Evolutionary conservation across 2,329 filamentous ascomycete genomes (phyloP).

Genomic region (Trichoderma asperellum): DNA sequence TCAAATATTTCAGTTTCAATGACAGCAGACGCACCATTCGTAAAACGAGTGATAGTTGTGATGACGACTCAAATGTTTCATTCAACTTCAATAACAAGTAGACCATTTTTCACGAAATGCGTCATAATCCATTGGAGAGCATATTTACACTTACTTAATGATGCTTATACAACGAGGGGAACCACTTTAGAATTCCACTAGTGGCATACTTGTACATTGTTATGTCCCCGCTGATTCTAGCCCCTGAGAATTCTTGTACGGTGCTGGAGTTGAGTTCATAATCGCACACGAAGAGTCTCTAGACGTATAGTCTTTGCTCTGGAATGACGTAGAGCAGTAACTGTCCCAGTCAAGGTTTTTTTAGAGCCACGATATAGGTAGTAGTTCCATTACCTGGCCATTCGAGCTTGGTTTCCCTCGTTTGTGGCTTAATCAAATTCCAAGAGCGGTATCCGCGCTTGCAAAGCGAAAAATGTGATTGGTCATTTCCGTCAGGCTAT

Average conservation of each 20-base stretch:
- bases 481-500: background rate
- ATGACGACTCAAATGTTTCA: background rate
- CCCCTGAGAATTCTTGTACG: background rate
- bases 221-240: background rate
- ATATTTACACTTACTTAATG: background rate
- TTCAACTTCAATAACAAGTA: too few species aligned
- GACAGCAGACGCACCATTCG: too few species aligned
- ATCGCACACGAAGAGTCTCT: background rate
- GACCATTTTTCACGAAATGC: background rate
- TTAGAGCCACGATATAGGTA: background rate
- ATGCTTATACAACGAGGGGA: background rate
- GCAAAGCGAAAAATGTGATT: background rate
- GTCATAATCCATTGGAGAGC: background rate
- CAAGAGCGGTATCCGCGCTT: background rate
- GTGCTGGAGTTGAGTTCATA: background rate
- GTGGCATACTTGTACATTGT: background rate
- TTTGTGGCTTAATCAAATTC: background rate
- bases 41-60: too few species aligned
- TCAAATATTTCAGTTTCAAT: too few species aligned
- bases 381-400: too few species aligned
- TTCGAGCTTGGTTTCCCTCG: background rate
- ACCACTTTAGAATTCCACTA: background rate
- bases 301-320: background rate
- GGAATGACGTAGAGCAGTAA: background rate
- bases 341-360: background rate